Conservation (phyloP, 2,329 filamentous ascomycete genomes). For the Seiridium cupressi region DNA sequence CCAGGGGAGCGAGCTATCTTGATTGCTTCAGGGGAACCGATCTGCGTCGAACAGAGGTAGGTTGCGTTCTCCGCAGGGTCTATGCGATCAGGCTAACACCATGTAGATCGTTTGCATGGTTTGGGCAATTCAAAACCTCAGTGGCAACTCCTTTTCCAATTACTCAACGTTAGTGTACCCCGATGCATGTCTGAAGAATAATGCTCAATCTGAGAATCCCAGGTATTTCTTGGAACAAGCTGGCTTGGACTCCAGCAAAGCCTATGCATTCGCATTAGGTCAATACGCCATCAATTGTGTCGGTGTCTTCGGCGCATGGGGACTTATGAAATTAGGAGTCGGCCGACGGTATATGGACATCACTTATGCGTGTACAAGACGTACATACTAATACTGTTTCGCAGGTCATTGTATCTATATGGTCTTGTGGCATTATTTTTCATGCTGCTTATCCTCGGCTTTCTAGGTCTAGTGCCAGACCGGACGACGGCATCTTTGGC, state of each 20-base stretch:
- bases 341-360: slow-evolving; percentile 48
- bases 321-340: slow-evolving; percentile 70
- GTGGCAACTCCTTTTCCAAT: slow-evolving; percentile 63
- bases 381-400: too few species aligned
- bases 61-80: slow-evolving; percentile 32
- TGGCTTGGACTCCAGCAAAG: slow-evolving; percentile 47
- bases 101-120: slow-evolving; percentile 56
- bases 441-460: slow-evolving; percentile 83
- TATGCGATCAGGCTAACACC: slow-evolving; percentile 17
- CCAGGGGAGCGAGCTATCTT: slow-evolving; percentile 68
- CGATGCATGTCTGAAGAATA: slow-evolving; percentile 24
- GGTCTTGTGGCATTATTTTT: slow-evolving; percentile 70
- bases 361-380: too few species aligned
- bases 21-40: slow-evolving; percentile 85
- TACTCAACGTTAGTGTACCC: slow-evolving; percentile 47
- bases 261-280: slow-evolving; percentile 62
- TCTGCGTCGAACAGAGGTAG: slow-evolving; percentile 67
- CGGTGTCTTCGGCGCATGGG: slow-evolving; percentile 80
- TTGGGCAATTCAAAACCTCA: slow-evolving; percentile 63
- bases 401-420: slow-evolving; percentile 67
- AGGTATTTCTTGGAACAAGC: slow-evolving; percentile 60
- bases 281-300: slow-evolving; percentile 73
- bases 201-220: slow-evolving; percentile 1
- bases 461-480: slow-evolving; percentile 74
- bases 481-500: slow-evolving; percentile 64